Evolutionary conservation across 2,329 filamentous ascomycete species (phyloP), one percentile per base, ranked within the genome.

Genomic region (Bisporella sp.): DNA sequence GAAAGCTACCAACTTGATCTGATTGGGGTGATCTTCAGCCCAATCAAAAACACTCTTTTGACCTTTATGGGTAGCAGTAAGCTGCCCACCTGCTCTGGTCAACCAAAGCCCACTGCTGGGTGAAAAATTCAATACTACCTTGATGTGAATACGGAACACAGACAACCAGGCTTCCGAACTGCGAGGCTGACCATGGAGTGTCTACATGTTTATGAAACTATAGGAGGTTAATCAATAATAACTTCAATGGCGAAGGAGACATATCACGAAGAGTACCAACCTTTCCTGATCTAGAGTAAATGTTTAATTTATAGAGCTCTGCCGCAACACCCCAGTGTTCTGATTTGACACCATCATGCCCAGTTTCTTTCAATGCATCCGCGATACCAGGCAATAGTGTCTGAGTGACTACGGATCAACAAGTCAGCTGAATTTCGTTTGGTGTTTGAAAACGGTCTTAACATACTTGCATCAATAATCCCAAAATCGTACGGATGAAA

Each of bases 1-100:
- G 63, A 79, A 79, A 0, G 76, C 75, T 0, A 73, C 73, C 75
- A 75, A 79, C 35, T 65, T 53, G 11, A 72, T 60, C 1, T 51
- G 35, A 4, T 50, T 44, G 6, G 57, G 32, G 6, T 21, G 21
- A 6, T 9, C 21, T n/a, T 73, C 71, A 78, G 62, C 75, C 70
- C 50, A 71, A 76, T 0, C 7, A 5, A 7, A 9, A 40, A 31
- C 4, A 8, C 30, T 45, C 13, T 2, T 39, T 40, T 40, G 37
- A 7, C 7, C 21, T 13, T 21, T 21, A 21, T 21, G 21, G 21
- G 21, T 21, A 3, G 3, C 21, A 21, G 21, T 21, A 21, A 21
- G 21, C 21, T 21, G 21, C 21, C 21, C 21, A 21, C 21, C 21
- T 21, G 21, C 21, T 21, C 21, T 21, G 21, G 21, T 21, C 21